phyloP scores from a whole-genome alignment of 2,329 filamentous ascomycete species.

The Furcasterigmium furcatum region DNA sequence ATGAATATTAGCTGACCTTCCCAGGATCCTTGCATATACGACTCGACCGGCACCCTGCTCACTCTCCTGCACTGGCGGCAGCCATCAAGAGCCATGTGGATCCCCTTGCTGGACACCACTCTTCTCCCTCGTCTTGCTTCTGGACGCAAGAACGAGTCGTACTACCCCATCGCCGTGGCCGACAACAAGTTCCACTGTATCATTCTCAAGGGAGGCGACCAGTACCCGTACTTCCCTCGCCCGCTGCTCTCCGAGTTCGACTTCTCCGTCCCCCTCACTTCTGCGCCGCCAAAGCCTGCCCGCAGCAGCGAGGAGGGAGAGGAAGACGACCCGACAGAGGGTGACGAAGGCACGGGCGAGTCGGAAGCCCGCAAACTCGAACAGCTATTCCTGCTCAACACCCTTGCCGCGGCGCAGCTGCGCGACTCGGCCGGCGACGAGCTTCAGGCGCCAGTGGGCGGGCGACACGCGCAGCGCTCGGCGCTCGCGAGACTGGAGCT shows the following conservation, averaged over 20 bases:
- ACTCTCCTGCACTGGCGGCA: slow-evolving; percentile 89
- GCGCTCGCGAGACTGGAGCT: slow-evolving; percentile 71
- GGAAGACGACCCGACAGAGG: slow-evolving; percentile 21
- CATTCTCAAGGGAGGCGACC: slow-evolving; percentile 93
- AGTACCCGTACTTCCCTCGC: slow-evolving; percentile 88
- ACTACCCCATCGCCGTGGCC: slow-evolving; percentile 94
- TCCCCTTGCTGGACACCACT: slow-evolving; percentile 87
- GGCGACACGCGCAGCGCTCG: slow-evolving; percentile 54
- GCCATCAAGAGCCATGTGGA: slow-evolving; percentile 82
- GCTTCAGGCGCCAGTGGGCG: slow-evolving; percentile 40
- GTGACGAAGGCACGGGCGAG: slow-evolving; percentile 12
- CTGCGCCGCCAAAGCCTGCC: slow-evolving; percentile 36
- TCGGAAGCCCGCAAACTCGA: slow-evolving; percentile 65
- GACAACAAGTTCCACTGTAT: slow-evolving; percentile 96
- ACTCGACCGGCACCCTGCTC: slow-evolving; percentile 84
- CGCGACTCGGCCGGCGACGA: slow-evolving; percentile 71
- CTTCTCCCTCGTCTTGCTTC: slow-evolving; percentile 76
- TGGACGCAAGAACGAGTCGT: slow-evolving; percentile 83
- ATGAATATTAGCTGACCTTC: not conserved
- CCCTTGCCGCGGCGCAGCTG: slow-evolving; percentile 69
- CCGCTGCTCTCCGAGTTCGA: slow-evolving; percentile 91
- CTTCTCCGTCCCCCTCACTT: slow-evolving; percentile 78
- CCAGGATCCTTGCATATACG: slow-evolving; percentile 93
- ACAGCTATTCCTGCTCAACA: slow-evolving; percentile 75
- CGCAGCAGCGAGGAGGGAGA: slow-evolving; percentile 17